Base-by-base conservation (phyloP, 1,139 yeast species). In the Pneumocystis oryctolagi region DNA sequence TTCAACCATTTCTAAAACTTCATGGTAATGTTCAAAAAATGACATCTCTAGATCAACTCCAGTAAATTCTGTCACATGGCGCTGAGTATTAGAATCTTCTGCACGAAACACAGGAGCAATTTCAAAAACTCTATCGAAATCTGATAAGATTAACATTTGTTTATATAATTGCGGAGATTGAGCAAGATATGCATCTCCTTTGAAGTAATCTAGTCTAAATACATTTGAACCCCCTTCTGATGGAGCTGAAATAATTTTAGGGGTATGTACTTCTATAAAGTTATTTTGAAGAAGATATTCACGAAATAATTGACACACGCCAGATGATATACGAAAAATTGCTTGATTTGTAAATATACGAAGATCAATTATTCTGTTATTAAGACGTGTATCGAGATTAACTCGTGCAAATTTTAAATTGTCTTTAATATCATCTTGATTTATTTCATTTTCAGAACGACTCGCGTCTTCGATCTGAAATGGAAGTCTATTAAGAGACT, bases 21-120 rank as follows among this genome's bases (percentile, higher is more conserved):
- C 99, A 73, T 94, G 95, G 76, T 92, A 92, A 77, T 92, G 97
- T 77, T 90, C 96, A 78, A 92, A 97, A 73, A 92, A 88, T 6
- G 97, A 87, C 96, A 94, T 89, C 77, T 92, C 99, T 78, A 92
- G 78, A 80, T 92, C 99, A 72, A 94, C 84, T 65, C 99, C 99
- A 66, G 87, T 87, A 76, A 92, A 92, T 77, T 92, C 99, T 65
- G 99, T 92, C 96, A 92, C 86, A 77, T 92, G 99, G 78, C 99
- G 90, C 76, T 92, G 97, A 35, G 98, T 92, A 79, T 92, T 89
- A 68, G 97, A 90, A 80, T 92, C 92, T 77, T 92, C 99, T 65
- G 99, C 99, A 77, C 99, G 84, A 82, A 92, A 92, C 63, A 92
- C 98, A 61, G 99, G 97, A 1, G 94, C 97, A 71, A 92, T 82